These are phyloP conservation scores for Chenopodium suecicum DNA, from an alignment of 148 eudicot species.

Conservation along the genomic window DNA sequence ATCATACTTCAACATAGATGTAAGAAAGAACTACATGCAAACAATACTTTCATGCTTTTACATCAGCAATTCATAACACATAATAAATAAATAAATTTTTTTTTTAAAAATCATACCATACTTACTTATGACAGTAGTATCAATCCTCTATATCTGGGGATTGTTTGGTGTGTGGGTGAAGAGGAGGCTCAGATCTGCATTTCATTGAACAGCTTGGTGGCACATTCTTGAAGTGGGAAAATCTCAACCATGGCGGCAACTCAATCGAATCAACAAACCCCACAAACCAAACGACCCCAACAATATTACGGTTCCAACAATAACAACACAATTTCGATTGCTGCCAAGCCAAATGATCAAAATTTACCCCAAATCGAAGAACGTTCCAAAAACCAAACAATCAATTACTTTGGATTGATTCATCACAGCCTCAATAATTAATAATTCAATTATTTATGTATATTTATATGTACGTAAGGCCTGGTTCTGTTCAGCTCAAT, in stretches of 20 bases:
- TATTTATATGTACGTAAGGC: not conserved
- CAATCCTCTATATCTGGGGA: not conserved
- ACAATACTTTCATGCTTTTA: too few species aligned
- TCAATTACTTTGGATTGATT: not conserved
- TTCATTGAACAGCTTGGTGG: slow-evolving; percentile 8
- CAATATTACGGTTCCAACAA: not conserved
- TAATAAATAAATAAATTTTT: too few species aligned
- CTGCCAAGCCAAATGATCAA: slow-evolving; percentile 14
- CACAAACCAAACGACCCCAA: not conserved
- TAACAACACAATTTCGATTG: not conserved
- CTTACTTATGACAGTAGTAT: not conserved
- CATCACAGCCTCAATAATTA: slow-evolving; percentile 19
- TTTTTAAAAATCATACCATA: not conserved
- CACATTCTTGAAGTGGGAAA: not conserved
- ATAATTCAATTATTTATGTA: not conserved
- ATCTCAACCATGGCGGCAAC: slow-evolving; percentile 12
- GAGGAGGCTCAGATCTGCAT: slow-evolving; percentile 12
- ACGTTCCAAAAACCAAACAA: not conserved
- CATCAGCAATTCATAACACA: not conserved
- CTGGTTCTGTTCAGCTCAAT: too few species aligned
- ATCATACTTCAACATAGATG: too few species aligned
- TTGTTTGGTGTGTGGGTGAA: not conserved
- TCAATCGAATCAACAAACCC: not conserved
- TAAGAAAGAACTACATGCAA: not conserved
- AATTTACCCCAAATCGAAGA: not conserved